Conservation (phyloP, 129 eudicot genomes). For the Heracleum sosnowskyi region DNA sequence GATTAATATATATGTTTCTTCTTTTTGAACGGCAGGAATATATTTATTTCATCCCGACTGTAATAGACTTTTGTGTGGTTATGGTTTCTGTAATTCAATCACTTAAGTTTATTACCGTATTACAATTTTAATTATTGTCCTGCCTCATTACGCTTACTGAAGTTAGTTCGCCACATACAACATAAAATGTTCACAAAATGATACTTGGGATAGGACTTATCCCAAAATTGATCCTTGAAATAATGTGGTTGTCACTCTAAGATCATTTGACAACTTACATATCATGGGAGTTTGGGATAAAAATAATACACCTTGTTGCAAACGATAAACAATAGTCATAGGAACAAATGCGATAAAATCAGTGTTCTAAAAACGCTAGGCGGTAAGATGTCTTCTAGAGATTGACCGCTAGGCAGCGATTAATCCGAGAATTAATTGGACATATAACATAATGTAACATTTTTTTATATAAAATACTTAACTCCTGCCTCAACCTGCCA, state of each 20-base stretch:
- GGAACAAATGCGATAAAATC: neutral
- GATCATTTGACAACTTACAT: neutral
- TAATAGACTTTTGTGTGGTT: neutral
- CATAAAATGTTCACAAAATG: neutral
- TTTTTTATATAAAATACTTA: neutral
- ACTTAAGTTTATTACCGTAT: neutral
- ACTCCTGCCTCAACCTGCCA: neutral
- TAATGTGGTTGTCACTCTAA: neutral
- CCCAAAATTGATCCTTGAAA: neutral
- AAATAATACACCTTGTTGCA: neutral
- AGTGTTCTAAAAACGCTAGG: neutral
- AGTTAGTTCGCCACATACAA: neutral
- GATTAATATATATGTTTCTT: neutral
- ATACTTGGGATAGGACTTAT: neutral
- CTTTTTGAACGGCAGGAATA: neutral
- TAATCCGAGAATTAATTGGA: neutral
- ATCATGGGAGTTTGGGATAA: neutral
- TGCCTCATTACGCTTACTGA: neutral
- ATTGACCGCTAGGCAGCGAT: neutral
- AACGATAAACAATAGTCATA: neutral
- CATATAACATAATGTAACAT: neutral
- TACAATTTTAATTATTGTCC: neutral
- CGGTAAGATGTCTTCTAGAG: neutral
- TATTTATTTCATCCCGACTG: neutral
- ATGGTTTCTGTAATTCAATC: neutral